Percentiles rank a stretch among this genome's conserved stretches.
Evolutionary conservation across 768 basidiomycete species (phyloP).

Genomic region (Coprinopsis strossmayeri): DNA sequence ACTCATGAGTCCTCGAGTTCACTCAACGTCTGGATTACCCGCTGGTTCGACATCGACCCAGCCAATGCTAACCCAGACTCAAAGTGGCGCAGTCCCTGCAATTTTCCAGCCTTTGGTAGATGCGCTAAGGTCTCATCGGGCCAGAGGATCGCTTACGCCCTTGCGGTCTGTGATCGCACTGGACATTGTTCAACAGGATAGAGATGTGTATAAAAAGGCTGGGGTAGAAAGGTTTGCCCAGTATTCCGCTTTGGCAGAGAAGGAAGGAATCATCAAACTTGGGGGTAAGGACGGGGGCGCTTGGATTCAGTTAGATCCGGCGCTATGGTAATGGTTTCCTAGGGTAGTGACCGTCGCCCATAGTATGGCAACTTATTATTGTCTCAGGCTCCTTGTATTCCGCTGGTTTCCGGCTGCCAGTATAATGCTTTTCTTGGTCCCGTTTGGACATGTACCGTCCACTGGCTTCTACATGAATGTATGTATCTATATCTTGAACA

Average conservation of each 20-base stretch:
- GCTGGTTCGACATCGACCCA: not conserved
- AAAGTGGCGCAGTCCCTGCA: not conserved
- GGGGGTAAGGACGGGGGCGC: slow-evolving; percentile 31
- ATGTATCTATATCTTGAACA: too few relatives aligned
- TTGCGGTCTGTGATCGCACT: slow-evolving; percentile 32
- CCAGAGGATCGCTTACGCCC: slow-evolving; percentile 24
- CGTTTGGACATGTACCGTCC: too few relatives aligned
- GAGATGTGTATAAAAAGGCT: slow-evolving; percentile 28
- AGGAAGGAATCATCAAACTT: slow-evolving; percentile 30
- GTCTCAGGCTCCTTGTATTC: too few relatives aligned
- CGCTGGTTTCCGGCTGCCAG: too few relatives aligned
- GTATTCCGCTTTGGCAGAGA: slow-evolving; percentile 32
- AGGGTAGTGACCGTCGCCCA: not conserved
- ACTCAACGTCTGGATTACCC: not conserved
- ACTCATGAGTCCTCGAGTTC: not conserved
- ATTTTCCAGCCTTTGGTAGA: slow-evolving; percentile 10
- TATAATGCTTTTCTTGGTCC: too few relatives aligned
- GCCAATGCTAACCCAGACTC: too few relatives aligned
- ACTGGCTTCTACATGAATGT: too few relatives aligned
- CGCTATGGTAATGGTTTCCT: slow-evolving; percentile 16
- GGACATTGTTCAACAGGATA: slow-evolving; percentile 21
- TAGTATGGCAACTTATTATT: not conserved
- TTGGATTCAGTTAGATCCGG: slow-evolving; percentile 31
- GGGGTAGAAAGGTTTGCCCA: slow-evolving; percentile 34
- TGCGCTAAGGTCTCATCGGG: slow-evolving; percentile 4